Evolutionary conservation across 257 asterid genomes (phyloP).

Genomic region (Plectranthus barbatus): DNA sequence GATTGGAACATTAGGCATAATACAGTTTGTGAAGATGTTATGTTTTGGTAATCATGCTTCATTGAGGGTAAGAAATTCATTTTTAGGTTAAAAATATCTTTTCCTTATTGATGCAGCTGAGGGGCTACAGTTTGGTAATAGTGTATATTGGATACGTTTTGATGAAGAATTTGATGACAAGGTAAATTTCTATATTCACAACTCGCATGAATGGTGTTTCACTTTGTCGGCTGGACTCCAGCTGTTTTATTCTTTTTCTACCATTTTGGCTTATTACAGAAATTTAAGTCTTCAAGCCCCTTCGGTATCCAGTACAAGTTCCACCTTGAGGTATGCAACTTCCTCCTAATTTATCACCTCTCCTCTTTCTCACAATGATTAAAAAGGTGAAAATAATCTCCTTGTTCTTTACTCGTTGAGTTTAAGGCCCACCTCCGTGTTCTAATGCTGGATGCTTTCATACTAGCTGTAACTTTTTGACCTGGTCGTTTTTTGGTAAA

Average conservation of each 20-base stretch:
- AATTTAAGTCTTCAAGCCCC: slow-evolving; percentile 77
- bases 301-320: slow-evolving; percentile 91
- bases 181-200: slow-evolving; percentile 30
- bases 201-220: not conserved
- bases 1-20: not conserved
- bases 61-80: no score
- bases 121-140: slow-evolving; percentile 80
- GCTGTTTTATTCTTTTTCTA: not conserved
- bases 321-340: slow-evolving; percentile 69
- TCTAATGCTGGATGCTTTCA: not conserved
- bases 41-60: not conserved
- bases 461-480: not conserved
- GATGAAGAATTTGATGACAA: slow-evolving; percentile 67
- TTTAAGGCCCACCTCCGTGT: not conserved
- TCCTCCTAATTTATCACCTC: no score
- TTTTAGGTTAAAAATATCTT: no score
- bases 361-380: not conserved
- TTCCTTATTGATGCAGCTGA: slow-evolving; percentile 55
- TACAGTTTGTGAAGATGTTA: not conserved
- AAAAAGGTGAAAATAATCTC: not conserved
- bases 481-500: not conserved
- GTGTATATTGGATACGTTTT: slow-evolving; percentile 80
- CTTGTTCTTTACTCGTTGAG: not conserved
- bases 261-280: slow-evolving; percentile 39
- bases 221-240: not conserved